phyloP scores from a whole-genome alignment of 2,329 filamentous ascomycete species.

The Aureobasidium mangrovei region DNA sequence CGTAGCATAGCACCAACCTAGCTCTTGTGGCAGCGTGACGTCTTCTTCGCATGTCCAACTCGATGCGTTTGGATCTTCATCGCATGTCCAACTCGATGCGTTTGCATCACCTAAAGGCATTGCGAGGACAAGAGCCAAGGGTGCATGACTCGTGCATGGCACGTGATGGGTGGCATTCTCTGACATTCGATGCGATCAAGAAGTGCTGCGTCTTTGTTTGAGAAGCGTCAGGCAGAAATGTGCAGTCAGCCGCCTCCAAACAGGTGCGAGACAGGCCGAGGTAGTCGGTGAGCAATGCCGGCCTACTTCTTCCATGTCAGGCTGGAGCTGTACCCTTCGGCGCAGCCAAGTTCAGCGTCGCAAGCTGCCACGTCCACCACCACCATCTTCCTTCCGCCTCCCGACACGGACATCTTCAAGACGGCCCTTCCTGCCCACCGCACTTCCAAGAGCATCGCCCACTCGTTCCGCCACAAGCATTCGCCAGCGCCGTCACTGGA shows the following conservation, averaged over 20 bases:
- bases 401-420: constrained; percentile 38
- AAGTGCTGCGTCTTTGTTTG: not conserved
- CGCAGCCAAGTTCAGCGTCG: constrained; percentile 1
- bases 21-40: no score
- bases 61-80: no score
- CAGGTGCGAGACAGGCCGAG: constrained; percentile 21
- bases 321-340: constrained; percentile 47
- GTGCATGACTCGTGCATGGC: constrained; percentile 7
- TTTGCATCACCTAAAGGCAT: no score
- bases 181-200: not conserved
- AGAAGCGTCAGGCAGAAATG: not conserved
- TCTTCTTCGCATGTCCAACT: no score
- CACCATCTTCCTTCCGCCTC: constrained; percentile 31
- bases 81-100: no score
- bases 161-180: constrained; percentile 3
- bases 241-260: not conserved
- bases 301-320: constrained; percentile 56
- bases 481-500: not conserved
- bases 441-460: constrained; percentile 30
- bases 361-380: not conserved
- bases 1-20: no score
- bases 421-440: constrained; percentile 35
- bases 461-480: constrained; percentile 14
- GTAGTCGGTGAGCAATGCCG: constrained; percentile 37
- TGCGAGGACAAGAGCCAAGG: no score